These are phyloP conservation scores for Boletus barrowsii DNA, from an alignment of 768 basidiomycete genomes.

Conservation along the genomic window DNA sequence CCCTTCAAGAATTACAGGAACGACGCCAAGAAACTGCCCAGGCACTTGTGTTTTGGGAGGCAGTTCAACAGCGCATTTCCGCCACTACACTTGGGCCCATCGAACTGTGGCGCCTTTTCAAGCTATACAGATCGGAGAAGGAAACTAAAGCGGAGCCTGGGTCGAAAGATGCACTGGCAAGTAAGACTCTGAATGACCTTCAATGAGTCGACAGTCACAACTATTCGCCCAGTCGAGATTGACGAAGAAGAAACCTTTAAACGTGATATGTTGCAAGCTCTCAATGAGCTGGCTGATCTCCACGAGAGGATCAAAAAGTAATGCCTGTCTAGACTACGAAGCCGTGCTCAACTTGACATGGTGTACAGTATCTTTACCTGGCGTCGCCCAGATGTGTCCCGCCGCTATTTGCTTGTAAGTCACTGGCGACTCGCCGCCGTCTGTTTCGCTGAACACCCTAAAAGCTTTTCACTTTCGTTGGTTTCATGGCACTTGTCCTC, in stretches of 20 bases:
- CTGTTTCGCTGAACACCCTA: slow-evolving; percentile 1
- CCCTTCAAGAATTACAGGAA: slow-evolving; percentile 49
- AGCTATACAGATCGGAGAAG: slow-evolving; percentile 37
- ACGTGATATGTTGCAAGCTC: slow-evolving; percentile 35
- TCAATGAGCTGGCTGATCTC: slow-evolving; percentile 54
- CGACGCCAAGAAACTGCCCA: slow-evolving; percentile 46
- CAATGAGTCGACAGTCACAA: background rate
- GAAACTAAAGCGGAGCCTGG: slow-evolving; percentile 33
- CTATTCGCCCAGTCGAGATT: slow-evolving; percentile 1
- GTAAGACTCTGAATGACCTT: background rate
- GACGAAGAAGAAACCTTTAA: slow-evolving; percentile 41
- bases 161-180: slow-evolving; percentile 6
- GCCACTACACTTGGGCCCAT: slow-evolving; percentile 45
- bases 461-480: slow-evolving; percentile 37
- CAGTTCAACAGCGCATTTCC: slow-evolving; percentile 45
- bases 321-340: slow-evolving; percentile 7
- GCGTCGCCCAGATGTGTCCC: slow-evolving; percentile 53
- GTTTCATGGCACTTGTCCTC: slow-evolving; percentile 41
- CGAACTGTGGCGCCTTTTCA: slow-evolving; percentile 55
- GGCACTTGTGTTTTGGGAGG: slow-evolving; percentile 52
- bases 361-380: slow-evolving; percentile 59
- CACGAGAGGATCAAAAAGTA: slow-evolving; percentile 68
- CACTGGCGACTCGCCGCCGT: background rate
- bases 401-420: slow-evolving; percentile 47
- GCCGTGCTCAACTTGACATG: background rate